Evolutionary conservation across 2,329 filamentous ascomycete species (phyloP).

Genomic region (Penicillium verrucosum): DNA sequence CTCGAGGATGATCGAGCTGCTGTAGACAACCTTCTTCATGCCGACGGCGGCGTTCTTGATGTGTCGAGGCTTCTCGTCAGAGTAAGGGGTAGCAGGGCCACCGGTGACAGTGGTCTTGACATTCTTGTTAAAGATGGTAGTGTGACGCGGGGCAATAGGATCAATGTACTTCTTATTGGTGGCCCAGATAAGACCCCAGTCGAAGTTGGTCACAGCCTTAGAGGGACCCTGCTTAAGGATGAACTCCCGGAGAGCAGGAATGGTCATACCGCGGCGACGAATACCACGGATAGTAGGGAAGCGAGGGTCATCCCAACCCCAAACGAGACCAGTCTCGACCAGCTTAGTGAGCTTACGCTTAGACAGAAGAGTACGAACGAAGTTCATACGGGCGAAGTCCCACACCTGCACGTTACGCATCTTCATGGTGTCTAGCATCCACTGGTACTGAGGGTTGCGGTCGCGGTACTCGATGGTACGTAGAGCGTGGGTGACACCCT

Average conservation of each 20-base stretch:
- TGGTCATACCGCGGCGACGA: slow-evolving; percentile 49
- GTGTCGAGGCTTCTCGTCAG: slow-evolving; percentile 79
- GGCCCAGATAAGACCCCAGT: slow-evolving; percentile 51
- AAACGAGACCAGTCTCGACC: slow-evolving; percentile 48
- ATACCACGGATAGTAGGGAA: slow-evolving; percentile 53
- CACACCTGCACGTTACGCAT: slow-evolving; percentile 48
- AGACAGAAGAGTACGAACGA: slow-evolving; percentile 50
- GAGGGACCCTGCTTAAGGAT: slow-evolving; percentile 51
- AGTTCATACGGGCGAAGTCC: slow-evolving; percentile 54
- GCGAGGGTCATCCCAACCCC: slow-evolving; percentile 52
- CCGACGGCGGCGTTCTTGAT: slow-evolving; percentile 84
- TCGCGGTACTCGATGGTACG: slow-evolving; percentile 61
- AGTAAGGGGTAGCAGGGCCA: slow-evolving; percentile 58
- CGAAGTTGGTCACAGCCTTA: slow-evolving; percentile 49
- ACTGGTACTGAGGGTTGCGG: slow-evolving; percentile 52
- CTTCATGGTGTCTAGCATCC: slow-evolving; percentile 49
- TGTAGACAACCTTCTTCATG: slow-evolving; percentile 79
- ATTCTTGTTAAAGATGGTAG: slow-evolving; percentile 67
- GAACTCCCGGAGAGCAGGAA: slow-evolving; percentile 49
- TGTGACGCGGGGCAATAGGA: slow-evolving; percentile 70
- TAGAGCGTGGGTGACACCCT: slow-evolving; percentile 63
- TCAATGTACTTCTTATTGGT: slow-evolving; percentile 80
- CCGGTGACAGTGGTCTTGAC: slow-evolving; percentile 68
- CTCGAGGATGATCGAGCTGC: slow-evolving; percentile 72
- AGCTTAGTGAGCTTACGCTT: slow-evolving; percentile 53